Base-by-base conservation (phyloP, 1,139 yeast species). In the Geotrichum reessii region DNA sequence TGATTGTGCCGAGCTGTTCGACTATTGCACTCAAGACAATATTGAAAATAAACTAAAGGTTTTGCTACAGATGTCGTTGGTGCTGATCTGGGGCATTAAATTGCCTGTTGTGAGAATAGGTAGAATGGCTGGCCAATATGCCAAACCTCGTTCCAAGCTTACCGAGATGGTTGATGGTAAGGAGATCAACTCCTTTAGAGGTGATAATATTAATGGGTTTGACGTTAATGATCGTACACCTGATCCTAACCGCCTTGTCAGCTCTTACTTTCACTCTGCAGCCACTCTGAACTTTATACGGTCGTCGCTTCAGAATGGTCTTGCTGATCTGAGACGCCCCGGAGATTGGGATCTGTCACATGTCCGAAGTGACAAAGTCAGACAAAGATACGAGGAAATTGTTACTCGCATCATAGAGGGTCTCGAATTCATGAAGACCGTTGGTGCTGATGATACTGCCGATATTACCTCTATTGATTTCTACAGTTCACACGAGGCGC, bases 1-100 rank as follows among this genome's bases (percentile, higher is more conserved):
- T n/a, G 79, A 76, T 64, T 76, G 79, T 58, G 79, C 79, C 8
- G 79, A 76, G 63, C 68, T 76, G 47, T 76, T 76, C 62, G 78
- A 74, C 61, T 75, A 76, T 63, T 76, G 79, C 66, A 72, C 71
- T 58, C 74, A 72, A 52, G 76, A 74, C 54, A 63, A 70, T 24
- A 76, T 76, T 58, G 78, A 76, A 60, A 73, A 74, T 42, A 75
- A 76, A 65, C 69, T 76, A 58, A 76, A 76, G 64, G 76, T 76
- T 7, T 63, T 76, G 58, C 64, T 76, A 58, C 79, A 76, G 60
- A 76, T 76, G 79, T 73, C 77, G 9, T 63, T 76, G 61, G 79
- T 76, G 42, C 69, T 76, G 37, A 68, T 76, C 55, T 76, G 77
- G 77, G 78, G 78, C 27, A 68, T 73, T 1, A 68, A 71, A 54